Evolutionary conservation across 352 stramenopile species (phyloP), one percentile per base, ranked within the genome.

Genomic region (Thalassiosira exigua): DNA sequence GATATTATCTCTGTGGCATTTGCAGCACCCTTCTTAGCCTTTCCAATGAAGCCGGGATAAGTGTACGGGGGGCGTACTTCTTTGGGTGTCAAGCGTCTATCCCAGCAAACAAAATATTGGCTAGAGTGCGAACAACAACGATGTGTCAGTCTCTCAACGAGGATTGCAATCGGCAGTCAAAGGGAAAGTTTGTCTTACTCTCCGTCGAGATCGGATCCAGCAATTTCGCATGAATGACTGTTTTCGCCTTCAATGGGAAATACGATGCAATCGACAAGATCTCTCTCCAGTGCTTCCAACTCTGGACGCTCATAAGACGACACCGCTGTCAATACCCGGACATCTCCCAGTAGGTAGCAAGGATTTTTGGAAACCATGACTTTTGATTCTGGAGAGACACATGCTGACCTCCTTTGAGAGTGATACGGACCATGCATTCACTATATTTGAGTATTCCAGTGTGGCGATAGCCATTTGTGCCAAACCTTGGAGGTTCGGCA

Each of bases 291-390:
- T 1, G 9, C 7, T 14, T 2, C n/a, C 33, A 73, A 53, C n/a
- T 64, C 64, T 4, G 64, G 53, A 27, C 64, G 30, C 30, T 73
- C 22, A 9, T 64, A 3, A 27, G 50, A 54, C 26, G 64, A 73
- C 7, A 73, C 64, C 4, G 64, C 64, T 51, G 9, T 51, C 41
- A 73, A 54, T 21, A 73, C 30, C 3, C 64, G 21, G 1, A 73
- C 39, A 41, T 73, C 64, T 12, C 69, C 69, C 33, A 70, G 42
- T 4, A 71, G 32, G 17, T 71, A 70, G 30, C 57, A 70, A 14
- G 69, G 69, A 51, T 78, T 78, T 26, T 70, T 69, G 5, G 58
- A 73, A 1, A 78, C 69, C 48, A 73, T 26, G 9, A 73, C 50
- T 56, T 53, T 22, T 73, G 64, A 32, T 53, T 51, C 36, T 73